Base-by-base conservation (phyloP, 2,329 filamentous ascomycete genomes). In the Paecilomyces variotii region DNA sequence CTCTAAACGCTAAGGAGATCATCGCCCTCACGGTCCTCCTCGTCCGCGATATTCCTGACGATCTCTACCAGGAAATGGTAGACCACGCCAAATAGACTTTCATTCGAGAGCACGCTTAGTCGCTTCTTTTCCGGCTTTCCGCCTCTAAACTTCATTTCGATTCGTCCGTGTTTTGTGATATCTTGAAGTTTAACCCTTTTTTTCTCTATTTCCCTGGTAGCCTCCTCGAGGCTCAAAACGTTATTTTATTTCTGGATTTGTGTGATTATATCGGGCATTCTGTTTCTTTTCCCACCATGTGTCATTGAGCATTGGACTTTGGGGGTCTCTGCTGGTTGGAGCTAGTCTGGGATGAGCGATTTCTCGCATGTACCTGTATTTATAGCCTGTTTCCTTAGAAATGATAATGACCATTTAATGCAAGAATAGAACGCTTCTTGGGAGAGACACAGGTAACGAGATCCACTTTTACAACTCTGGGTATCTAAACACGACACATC, bases 1-100 rank as follows among this genome's bases (percentile, higher is more conserved):
- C 88, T 3, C 80, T 97, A 27, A 87, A 96, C 65, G 89, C 92
- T 3, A 87, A 90, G 66, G 86, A 88, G 64, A 89, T 96, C 68
- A 94, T 95, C 72, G 86, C 86, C 53, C 84, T 95, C 58, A 93
- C 93, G 0, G 86, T 97, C 65, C 87, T 87, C 56, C 88, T 97
- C 67, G 88, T 96, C 59, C 87, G 88, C 66, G 94, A 92, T 79
- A 91, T 99, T 57, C 93, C 94, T 1, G 86, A 91, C 62, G 89
- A 95, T 64, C 81, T 97, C 54, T 99, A 97, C 70, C 86, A 88
- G 55, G 90, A 96, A 72, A 91, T 99, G 68, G 87, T 97, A 56
- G 81, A 83, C 49, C 94, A 99, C 73, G 93, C 93, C 5, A 88
- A 76, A 64, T 77, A 64, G 66, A 14, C 35, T 25, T 24, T 52